Conservation (phyloP, 176 grass and related monocot species). For the Thalia dealbata region DNA sequence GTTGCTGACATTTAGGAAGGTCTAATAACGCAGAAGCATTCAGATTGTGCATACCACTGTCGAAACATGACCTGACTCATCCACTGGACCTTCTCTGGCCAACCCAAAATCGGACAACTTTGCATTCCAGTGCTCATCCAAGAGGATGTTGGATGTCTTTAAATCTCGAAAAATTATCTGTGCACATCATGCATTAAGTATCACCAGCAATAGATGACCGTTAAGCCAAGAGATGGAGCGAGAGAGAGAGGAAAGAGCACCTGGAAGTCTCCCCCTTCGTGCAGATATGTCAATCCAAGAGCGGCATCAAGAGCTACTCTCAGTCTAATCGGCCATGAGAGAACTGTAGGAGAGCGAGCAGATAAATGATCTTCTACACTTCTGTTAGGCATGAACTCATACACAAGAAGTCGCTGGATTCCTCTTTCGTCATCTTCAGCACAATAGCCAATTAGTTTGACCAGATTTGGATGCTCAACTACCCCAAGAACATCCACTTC, state of each 20-base stretch:
- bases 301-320: conserved; percentile 13
- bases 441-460: conserved; percentile 14
- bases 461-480: conserved; percentile 16
- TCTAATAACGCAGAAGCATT: not conserved
- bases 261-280: conserved; percentile 9
- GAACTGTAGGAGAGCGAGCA: not conserved
- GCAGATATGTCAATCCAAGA: conserved; percentile 8
- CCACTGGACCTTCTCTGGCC: conserved; percentile 66
- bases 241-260: not conserved
- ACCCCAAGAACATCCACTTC: conserved; percentile 20
- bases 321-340: conserved; percentile 9
- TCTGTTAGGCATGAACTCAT: conserved; percentile 17
- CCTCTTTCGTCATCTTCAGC: conserved; percentile 17
- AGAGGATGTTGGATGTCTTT: conserved; percentile 89
- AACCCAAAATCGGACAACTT: conserved; percentile 96
- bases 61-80: conserved; percentile 74
- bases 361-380: conserved; percentile 18
- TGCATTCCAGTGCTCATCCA: conserved; percentile 85
- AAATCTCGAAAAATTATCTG: conserved; percentile 98
- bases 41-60: conserved; percentile 40
- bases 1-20: not conserved
- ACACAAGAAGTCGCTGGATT: conserved; percentile 15
- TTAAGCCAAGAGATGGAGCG: not conserved
- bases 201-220: not conserved
- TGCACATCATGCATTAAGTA: not conserved